Evolutionary conservation across 2,329 filamentous ascomycete species (phyloP), one percentile per base, ranked within the genome.

Genomic region (Torrubiella hemipterigena): DNA sequence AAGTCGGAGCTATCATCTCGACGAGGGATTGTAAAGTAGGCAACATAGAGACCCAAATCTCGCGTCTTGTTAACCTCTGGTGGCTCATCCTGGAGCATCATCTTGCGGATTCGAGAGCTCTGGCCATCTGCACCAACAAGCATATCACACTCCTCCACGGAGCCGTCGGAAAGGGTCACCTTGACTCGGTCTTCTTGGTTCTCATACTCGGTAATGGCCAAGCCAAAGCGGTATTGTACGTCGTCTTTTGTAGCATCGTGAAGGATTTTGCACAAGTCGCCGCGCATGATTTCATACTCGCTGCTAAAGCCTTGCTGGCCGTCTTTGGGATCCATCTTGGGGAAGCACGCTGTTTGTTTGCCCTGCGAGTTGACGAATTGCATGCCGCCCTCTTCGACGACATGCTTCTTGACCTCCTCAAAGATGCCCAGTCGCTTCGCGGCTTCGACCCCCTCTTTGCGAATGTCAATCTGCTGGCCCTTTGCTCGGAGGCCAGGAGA

Each of bases 41-140:
- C 51, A 7, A 42, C 30, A 27, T 49, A 48, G 11, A 49, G 6
- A 2, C 43, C 45, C 2, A 55, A 39, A 0, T 44, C 39, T 4
- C 32, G 17, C 3, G 18, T 20, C 28, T 43, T 17, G n/a, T 50
- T 39, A 1, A 41, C 39, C 8, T 56, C 49, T 0, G 42, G 32
- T 4, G 12, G 27, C 12, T 42, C 42, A 1, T 44, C 22, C 3
- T 44, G 49, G 1, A 64, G 40, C 38, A 65, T 58, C 29, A 55
- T 52, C 28, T 47, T 57, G 13, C 68, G 56, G 3, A 61, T 61
- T 18, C 54, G 58, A 1, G 69, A 74, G 5, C 59, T 52, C 26
- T 66, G 58, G 0, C 72, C 72, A 35, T 76, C 71, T 4, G 69
- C 68, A 6, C 63, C 69, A 25, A 75, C 59, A 1, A 75, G 38